Percentiles rank a stretch among this genome's conserved stretches.
Conservation (phyloP, 129 eudicot genomes). For the Escallonia rubra region DNA sequence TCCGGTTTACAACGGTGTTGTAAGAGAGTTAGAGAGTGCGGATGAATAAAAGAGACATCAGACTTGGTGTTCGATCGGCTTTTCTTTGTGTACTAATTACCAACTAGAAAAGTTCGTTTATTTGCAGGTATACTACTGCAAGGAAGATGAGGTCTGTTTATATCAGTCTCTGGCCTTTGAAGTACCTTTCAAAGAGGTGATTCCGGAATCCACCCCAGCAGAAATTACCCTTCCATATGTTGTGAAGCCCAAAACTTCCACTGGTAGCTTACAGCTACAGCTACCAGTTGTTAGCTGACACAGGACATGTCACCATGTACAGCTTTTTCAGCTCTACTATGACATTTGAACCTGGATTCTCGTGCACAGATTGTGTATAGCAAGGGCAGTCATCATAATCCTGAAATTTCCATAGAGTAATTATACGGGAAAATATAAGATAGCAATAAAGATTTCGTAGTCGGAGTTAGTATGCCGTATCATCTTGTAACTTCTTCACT, state of each 20-base stretch:
- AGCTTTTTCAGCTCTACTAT: background rate
- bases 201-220: conserved; percentile 43
- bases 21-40: background rate
- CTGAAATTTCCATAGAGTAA: background rate
- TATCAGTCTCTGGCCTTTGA: conserved; percentile 75
- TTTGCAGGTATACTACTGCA: conserved; percentile 85
- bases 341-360: background rate
- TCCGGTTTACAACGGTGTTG: too few relatives aligned
- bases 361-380: background rate
- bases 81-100: background rate
- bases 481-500: too few relatives aligned
- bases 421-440: background rate
- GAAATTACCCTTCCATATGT: conserved; percentile 60
- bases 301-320: background rate
- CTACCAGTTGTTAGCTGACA: conserved; percentile 40
- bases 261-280: conserved; percentile 33
- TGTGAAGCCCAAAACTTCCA: conserved; percentile 64
- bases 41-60: background rate
- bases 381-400: background rate
- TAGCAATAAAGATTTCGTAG: background rate
- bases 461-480: background rate
- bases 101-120: background rate
- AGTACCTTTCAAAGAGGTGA: conserved; percentile 64
- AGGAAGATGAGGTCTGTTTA: conserved; percentile 93
- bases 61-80: background rate